Base-by-base conservation (phyloP, 75 land plant genomes). In the Pseudotsuga menziesii region DNA sequence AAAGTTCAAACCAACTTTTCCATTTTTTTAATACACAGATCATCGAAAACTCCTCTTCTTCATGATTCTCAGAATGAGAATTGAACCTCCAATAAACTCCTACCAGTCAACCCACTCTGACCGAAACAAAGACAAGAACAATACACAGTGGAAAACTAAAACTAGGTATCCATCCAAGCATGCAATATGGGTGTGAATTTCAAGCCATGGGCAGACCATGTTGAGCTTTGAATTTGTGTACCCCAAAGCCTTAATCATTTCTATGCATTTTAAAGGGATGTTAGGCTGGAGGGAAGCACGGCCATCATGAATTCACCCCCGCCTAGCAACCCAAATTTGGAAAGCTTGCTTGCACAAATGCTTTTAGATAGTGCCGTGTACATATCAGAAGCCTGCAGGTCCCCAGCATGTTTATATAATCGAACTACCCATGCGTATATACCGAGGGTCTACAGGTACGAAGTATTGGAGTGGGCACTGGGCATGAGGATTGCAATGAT, bases 401-500 rank as follows among this genome's bases (percentile, higher is more conserved):
- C 54, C 54, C 9, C 54, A 48, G 9, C 9, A 48, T 48, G 54
- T 48, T 9, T 48, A 48, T 48, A 48, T 11, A 48, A 48, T 48
- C 52, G 8, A 44, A 44, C 52, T 32, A 39, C 13, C 11, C 52
- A 39, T 69, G 54, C n/a, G 72, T 69, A 19, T 69, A 36, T 69
- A 39, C 41, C 72, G 23, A 69, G 72, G 41, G n/a, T 23, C 72
- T 41, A 69, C 19, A 41, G 54, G 22, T 41, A 41, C 39, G 17
- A n/a, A 41, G n/a, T 12, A 36, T 19, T 67, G 17, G 54, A 48
- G 13, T 41, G 12, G 72, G 54, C 54, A 9, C 54, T 36, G 72
- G 52, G 25, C 72, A 69, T 69, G 72, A 69, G 48, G 52, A 41
- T 3, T n/a, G 48, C 72, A 69, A 69, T 69, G 72, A 69, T 69